A percentile compares a stretch with the other conserved stretches of the same genome.
These are phyloP conservation scores for Hirschioporus abietinus DNA, from an alignment of 768 basidiomycete genomes.

Conservation along the genomic window DNA sequence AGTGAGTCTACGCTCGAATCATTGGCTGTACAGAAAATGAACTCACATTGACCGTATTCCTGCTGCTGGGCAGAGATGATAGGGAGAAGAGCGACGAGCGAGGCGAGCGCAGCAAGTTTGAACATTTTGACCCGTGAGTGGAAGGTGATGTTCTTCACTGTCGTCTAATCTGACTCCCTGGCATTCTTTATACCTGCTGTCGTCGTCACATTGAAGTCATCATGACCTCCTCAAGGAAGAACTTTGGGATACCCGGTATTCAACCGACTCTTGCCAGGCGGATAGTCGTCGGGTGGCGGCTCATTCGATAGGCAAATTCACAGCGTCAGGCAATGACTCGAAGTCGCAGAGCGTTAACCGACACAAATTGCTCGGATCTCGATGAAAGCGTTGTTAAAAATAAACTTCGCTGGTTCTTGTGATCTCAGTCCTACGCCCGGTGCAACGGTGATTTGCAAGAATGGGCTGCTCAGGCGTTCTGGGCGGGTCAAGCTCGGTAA, in stretches of 20 bases:
- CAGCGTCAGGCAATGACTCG: not conserved
- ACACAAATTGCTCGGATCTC: not conserved
- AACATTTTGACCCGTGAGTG: constrained; percentile 30
- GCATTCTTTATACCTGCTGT: not conserved
- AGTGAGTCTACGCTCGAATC: not conserved
- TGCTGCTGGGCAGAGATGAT: constrained; percentile 38
- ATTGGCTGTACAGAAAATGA: not conserved
- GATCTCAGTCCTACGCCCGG: not conserved
- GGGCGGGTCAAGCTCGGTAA: not conserved
- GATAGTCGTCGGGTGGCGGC: not conserved
- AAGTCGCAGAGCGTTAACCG: not conserved
- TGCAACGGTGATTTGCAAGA: not conserved
- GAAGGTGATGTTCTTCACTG: not conserved
- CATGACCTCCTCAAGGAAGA: not conserved
- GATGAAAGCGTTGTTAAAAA: not conserved
- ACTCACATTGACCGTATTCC: constrained; percentile 42
- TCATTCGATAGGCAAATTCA: not conserved
- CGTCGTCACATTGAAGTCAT: not conserved
- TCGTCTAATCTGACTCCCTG: not conserved
- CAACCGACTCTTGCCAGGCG: not conserved
- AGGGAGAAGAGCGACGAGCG: constrained; percentile 38
- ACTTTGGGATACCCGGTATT: not conserved
- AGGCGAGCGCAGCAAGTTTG: constrained; percentile 39
- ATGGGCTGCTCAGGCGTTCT: not conserved
- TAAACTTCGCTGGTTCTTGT: not conserved